Conservation (phyloP, 2,329 filamentous ascomycete genomes). For the Alternaria sp. region DNA sequence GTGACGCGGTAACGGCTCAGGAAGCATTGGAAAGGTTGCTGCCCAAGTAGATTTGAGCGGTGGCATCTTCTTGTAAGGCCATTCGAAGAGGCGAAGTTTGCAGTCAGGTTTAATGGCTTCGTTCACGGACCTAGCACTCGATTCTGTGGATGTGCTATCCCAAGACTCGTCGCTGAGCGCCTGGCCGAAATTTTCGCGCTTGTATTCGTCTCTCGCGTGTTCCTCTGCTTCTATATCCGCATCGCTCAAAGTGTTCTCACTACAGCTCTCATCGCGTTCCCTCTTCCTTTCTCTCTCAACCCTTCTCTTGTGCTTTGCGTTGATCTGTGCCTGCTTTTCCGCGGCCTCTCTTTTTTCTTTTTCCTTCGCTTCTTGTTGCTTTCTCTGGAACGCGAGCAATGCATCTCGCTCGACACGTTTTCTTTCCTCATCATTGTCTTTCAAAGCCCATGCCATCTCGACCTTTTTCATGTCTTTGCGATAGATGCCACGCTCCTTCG, state of each 20-base stretch:
- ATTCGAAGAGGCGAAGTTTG: constrained; percentile 41
- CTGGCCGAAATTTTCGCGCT: constrained; percentile 14
- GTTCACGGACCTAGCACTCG: background rate
- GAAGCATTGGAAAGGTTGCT: background rate
- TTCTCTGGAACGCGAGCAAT: constrained; percentile 19
- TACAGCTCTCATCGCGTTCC: constrained; percentile 28
- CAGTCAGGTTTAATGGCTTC: constrained; percentile 19
- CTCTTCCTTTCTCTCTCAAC: constrained; percentile 16
- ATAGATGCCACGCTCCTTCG: constrained; percentile 34
- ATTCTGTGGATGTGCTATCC: constrained; percentile 33
- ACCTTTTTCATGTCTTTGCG: constrained; percentile 45
- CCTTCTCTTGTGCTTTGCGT: constrained; percentile 20
- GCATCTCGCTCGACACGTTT: constrained; percentile 20
- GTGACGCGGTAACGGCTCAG: constrained; percentile 20
- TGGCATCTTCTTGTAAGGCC: constrained; percentile 32
- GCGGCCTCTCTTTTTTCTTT: constrained; percentile 21
- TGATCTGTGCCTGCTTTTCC: constrained; percentile 5
- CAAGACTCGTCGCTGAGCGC: constrained; percentile 32
- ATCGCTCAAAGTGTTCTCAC: constrained; percentile 22
- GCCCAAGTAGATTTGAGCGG: background rate
- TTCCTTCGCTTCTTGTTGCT: constrained; percentile 21
- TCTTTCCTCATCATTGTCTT: constrained; percentile 26
- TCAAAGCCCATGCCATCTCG: constrained; percentile 37
- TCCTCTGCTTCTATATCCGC: constrained; percentile 3
- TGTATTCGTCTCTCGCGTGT: constrained; percentile 9